phyloP scores from a whole-genome alignment of 441 rosid species.

The Populus hybrid region DNA sequence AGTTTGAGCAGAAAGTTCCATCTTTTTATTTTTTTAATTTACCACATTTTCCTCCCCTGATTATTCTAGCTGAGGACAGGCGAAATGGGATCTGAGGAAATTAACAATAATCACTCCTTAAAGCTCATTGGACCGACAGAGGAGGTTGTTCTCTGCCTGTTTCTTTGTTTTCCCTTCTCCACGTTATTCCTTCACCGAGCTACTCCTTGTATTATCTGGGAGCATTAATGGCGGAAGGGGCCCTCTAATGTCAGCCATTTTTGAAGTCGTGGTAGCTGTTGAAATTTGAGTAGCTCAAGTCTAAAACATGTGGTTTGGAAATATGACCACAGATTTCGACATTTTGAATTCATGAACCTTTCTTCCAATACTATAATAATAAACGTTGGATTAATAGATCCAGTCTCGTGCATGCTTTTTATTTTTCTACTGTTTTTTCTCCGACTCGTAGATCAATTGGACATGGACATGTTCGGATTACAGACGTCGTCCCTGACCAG shows the following conservation, averaged over 20 bases:
- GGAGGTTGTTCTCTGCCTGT: neutral
- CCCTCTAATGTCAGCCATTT: constrained; percentile 8
- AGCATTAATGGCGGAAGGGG: neutral
- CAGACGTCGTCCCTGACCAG: too few relatives aligned
- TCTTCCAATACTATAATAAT: neutral
- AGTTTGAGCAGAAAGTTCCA: too few relatives aligned
- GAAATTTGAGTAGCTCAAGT: neutral
- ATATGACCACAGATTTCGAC: constrained; percentile 11
- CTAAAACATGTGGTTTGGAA: constrained; percentile 20
- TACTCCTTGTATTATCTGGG: neutral
- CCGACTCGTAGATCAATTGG: constrained; percentile 3
- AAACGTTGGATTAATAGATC: neutral
- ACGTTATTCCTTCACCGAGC: neutral
- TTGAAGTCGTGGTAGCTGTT: constrained; percentile 14
- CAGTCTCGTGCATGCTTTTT: neutral
- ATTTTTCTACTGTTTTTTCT: neutral
- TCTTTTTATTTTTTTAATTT: too few relatives aligned
- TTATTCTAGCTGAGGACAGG: neutral
- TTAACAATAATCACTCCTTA: neutral
- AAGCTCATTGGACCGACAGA: neutral
- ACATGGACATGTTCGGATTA: neutral
- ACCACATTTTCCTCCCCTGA: neutral
- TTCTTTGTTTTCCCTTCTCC: neutral
- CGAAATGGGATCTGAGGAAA: too few relatives aligned
- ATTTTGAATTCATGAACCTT: neutral